phyloP scores from a whole-genome alignment of 2,329 filamentous ascomycete species.

The Ilyonectria mors-panacis region DNA sequence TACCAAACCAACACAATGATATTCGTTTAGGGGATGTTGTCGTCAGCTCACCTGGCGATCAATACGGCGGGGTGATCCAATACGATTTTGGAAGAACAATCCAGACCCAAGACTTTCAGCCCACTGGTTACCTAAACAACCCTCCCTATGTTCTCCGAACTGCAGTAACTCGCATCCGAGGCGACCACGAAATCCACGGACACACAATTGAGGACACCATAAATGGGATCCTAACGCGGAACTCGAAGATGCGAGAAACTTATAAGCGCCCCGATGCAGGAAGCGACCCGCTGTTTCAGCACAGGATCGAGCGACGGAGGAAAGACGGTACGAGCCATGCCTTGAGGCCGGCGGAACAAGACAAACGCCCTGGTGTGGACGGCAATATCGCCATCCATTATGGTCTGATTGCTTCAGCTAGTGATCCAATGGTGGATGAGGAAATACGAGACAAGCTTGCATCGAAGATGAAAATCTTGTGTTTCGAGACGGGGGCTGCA shows the following conservation, averaged over 20 bases:
- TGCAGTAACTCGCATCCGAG: not conserved
- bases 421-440: no score
- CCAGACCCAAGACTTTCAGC: constrained; percentile 24
- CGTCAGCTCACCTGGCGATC: constrained; percentile 16
- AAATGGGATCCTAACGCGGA: not conserved
- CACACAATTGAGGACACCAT: constrained; percentile 21
- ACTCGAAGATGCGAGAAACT: not conserved
- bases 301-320: not conserved
- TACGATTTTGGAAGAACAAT: constrained; percentile 42
- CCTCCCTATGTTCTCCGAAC: not conserved
- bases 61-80: constrained; percentile 32
- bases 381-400: not conserved
- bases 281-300: constrained; percentile 26
- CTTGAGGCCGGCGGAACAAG: no score
- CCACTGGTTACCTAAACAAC: not conserved
- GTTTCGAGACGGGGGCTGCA: no score
- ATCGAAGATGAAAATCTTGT: no score
- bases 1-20: constrained; percentile 50
- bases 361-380: no score
- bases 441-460: no score
- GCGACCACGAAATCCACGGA: constrained; percentile 14
- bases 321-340: no score
- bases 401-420: no score
- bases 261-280: constrained; percentile 12
- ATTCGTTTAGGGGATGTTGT: constrained; percentile 48